Evolutionary conservation across 1,284 basidiomycete species (phyloP), one percentile per base, ranked within the genome.

Genomic region (Pseudozyma hubeiensis): DNA sequence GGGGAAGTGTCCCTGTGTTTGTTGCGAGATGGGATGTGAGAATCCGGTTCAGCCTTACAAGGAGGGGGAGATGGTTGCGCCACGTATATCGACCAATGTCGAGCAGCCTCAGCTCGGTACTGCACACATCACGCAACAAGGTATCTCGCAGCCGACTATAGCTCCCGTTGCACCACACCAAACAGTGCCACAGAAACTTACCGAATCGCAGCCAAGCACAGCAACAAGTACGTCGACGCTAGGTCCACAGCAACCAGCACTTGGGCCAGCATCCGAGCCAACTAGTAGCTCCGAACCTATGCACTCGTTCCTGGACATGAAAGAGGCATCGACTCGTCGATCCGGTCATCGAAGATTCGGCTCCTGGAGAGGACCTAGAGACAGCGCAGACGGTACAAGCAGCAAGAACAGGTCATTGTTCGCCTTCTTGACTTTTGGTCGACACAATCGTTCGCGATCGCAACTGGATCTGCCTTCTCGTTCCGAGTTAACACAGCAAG

Each of bases 1-100:
- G 37, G 48, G 34, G 9, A 14, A 34, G 17, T 74, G 71, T 47
- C 62, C 71, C 5, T 74, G 71, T 13, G 58, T 74, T 3, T 74
- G 71, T 49, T 68, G 71, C 17, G 58, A 61, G 33, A 19, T 59
- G 29, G 65, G 65, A 0, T 68, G 70, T 10, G 11, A 6, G 4
- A 29, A 16, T 5, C 68, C 63, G 1, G 35, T 62, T 11, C 48
- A 56, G 24, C 53, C 61, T 13, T n/a, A 49, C 10, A 31, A 13
- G 10, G 17, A 34, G 13, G 24, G 6, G 17, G 17, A 9, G 19
- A 44, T 24, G 4, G 17, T 19, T 2, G 43, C 14, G 19, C 7
- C 43, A 2, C 9, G 13, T 41, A 17, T 44, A 24, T 9, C 43
- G 43, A n/a, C 47, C 40, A 34, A 16, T 14, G 10, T 14, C 16